A percentile compares a stretch with the other conserved stretches of the same genome.
Evolutionary conservation across 805 yeast genomes (phyloP).

Genomic region (Wickerhamomyces silvicola): DNA sequence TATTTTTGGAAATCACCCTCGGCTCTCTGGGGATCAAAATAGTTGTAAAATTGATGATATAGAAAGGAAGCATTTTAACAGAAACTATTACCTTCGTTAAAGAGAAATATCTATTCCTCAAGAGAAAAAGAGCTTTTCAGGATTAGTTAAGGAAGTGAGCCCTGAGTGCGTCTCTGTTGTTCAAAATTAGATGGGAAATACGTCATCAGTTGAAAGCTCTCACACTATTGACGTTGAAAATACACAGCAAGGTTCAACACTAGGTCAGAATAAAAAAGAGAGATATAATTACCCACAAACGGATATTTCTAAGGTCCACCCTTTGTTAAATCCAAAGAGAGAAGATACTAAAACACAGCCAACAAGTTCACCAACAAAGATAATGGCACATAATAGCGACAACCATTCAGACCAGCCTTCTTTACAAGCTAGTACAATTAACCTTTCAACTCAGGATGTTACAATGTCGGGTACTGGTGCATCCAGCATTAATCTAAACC

Average conservation of each 20-base stretch:
- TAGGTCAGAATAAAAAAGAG: too few relatives aligned
- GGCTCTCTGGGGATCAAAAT: too few relatives aligned
- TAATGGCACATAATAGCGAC: slow-evolving; percentile 15
- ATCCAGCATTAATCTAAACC: slow-evolving; percentile 16
- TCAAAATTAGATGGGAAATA: slow-evolving; percentile 11
- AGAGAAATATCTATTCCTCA: too few relatives aligned
- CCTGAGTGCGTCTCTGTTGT: background rate
- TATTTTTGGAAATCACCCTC: too few relatives aligned
- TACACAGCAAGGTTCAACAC: too few relatives aligned
- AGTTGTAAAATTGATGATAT: too few relatives aligned
- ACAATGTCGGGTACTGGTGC: slow-evolving; percentile 22
- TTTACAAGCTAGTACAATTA: background rate
- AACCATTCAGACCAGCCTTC: background rate
- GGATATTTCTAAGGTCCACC: slow-evolving; percentile 12
- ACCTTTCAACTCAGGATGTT: slow-evolving; percentile 18
- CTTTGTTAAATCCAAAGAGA: slow-evolving; percentile 16
- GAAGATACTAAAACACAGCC: too few relatives aligned
- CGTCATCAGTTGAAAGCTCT: slow-evolving; percentile 11
- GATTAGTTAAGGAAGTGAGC: too few relatives aligned
- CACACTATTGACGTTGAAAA: slow-evolving; percentile 4
- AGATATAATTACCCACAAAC: too few relatives aligned
- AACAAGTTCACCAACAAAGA: slow-evolving; percentile 14
- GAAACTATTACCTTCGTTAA: too few relatives aligned
- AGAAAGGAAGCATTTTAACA: too few relatives aligned
- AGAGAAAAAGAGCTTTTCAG: too few relatives aligned